Evolutionary conservation across 495 filamentous ascomycete species (phyloP).

Genomic region (Neurospora sp.): DNA sequence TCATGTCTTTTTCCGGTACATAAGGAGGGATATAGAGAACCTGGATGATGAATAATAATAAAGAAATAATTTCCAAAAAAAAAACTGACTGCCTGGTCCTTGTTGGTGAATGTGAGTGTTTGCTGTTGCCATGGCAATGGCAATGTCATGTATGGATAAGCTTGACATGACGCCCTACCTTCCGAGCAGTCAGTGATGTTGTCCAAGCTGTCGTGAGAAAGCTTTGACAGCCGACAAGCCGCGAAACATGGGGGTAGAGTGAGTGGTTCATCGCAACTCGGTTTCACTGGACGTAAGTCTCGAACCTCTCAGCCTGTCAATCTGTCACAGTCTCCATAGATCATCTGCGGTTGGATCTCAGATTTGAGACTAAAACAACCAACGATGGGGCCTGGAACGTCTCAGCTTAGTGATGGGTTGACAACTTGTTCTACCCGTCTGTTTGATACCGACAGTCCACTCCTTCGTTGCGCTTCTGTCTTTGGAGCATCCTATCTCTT

Average conservation of each 20-base stretch:
- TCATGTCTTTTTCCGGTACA: background rate
- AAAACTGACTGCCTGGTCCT: background rate
- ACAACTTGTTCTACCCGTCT: too few relatives aligned
- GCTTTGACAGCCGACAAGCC: background rate
- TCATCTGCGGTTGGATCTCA: background rate
- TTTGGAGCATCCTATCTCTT: too few relatives aligned
- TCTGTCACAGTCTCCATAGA: background rate
- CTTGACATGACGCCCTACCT: background rate
- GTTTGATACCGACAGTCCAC: too few relatives aligned
- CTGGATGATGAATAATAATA: background rate
- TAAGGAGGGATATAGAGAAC: background rate
- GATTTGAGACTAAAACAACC: background rate
- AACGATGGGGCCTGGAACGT: background rate
- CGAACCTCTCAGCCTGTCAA: background rate
- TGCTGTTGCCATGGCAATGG: background rate
- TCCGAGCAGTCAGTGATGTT: background rate
- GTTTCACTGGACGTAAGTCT: background rate
- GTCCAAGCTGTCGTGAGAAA: background rate
- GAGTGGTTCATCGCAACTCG: background rate
- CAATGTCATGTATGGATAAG: background rate
- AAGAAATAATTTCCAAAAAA: background rate
- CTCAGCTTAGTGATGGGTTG: too few relatives aligned
- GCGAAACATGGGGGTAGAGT: background rate
- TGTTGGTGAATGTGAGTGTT: background rate
- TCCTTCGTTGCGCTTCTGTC: too few relatives aligned